Percentiles rank a stretch among this genome's conserved stretches.
Evolutionary conservation across 768 basidiomycete species (phyloP).

Genomic region (Russula sp.): DNA sequence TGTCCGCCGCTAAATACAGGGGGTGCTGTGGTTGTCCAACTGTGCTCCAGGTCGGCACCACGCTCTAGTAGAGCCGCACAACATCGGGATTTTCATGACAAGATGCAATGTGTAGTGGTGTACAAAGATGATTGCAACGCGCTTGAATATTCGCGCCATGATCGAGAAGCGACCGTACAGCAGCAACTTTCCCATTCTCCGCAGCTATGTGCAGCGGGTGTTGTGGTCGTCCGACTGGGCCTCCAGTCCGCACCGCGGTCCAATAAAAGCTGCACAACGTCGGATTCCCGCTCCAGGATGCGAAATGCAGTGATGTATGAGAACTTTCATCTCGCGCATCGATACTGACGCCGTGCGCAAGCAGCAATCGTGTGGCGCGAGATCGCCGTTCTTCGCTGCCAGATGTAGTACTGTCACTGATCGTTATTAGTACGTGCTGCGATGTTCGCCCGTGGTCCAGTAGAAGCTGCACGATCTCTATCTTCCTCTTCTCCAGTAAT

Average conservation of each 20-base stretch:
- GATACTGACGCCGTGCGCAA: not conserved
- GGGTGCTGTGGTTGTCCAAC: not conserved
- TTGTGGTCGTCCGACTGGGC: not conserved
- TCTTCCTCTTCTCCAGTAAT: not conserved
- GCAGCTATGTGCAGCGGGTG: not conserved
- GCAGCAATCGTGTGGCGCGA: not conserved
- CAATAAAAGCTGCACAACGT: not conserved
- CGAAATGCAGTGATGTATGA: not conserved
- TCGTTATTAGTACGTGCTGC: not conserved
- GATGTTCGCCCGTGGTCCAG: not conserved
- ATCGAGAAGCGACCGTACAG: not conserved
- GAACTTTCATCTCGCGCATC: rapidly evolving
- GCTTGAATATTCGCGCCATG: not conserved
- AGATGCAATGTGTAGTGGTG: not conserved
- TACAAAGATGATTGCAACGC: not conserved
- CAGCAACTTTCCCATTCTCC: not conserved
- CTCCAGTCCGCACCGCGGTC: not conserved
- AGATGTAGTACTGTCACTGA: not conserved
- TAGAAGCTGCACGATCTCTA: not conserved
- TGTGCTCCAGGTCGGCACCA: not conserved
- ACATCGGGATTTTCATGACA: not conserved
- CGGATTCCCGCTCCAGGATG: not conserved
- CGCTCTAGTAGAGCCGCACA: not conserved
- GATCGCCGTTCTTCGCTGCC: not conserved
- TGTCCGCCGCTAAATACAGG: not conserved